phyloP scores from a whole-genome alignment of 176 grass and related monocot species.

The Rhynchospora breviuscula region DNA sequence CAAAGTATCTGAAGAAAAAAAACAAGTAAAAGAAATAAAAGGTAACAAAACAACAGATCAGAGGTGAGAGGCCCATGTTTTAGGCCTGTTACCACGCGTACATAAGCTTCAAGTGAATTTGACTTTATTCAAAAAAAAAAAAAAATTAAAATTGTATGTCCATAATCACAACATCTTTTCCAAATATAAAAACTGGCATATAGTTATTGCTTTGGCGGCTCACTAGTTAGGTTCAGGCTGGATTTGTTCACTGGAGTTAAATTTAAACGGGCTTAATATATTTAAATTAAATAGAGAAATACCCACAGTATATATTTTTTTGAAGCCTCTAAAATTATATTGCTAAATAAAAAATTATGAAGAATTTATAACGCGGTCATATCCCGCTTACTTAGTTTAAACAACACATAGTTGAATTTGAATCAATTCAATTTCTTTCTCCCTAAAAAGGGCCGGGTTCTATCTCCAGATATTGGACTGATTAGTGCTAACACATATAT shows the following conservation, averaged over 20 bases:
- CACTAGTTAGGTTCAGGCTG: not conserved
- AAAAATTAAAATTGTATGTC: not conserved
- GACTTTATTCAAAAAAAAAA: not conserved
- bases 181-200: not conserved
- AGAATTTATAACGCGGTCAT: not conserved
- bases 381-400: not conserved
- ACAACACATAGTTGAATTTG: not conserved
- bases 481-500: slow-evolving; percentile 8
- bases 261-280: not conserved
- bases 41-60: not conserved
- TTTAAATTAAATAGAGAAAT: not conserved
- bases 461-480: not conserved
- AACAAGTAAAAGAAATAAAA: not conserved
- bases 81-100: slow-evolving; percentile 7
- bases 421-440: not conserved
- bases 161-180: not conserved
- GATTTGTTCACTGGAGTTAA: not conserved
- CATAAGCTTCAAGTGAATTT: not conserved
- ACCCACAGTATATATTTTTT: not conserved
- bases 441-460: not conserved
- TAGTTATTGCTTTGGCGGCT: not conserved
- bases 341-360: not conserved
- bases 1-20: not conserved
- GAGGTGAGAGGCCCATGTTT: slow-evolving; percentile 15
- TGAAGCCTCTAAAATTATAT: not conserved